Conservation (phyloP, 140 eudicot species). For the Stevia rebaudiana region DNA sequence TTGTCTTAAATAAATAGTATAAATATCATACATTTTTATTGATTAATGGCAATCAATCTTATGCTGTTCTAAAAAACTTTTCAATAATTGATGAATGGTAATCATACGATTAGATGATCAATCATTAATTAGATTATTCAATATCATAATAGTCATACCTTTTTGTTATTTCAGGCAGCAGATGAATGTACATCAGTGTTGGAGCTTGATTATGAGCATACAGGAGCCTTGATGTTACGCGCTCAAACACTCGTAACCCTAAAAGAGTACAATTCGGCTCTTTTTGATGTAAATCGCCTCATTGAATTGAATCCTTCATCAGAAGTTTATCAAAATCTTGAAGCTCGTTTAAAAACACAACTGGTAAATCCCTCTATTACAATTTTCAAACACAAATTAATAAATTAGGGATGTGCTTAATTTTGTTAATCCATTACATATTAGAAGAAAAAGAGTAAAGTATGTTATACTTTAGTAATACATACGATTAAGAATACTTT, state of each 20-base stretch:
- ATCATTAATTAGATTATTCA: too few species aligned
- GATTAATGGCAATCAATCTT: background rate
- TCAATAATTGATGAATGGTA: slow-evolving; percentile 5
- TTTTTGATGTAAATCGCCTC: slow-evolving; percentile 88
- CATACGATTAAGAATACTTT: background rate
- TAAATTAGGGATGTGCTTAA: too few species aligned
- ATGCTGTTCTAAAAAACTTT: too few species aligned
- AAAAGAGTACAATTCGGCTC: slow-evolving; percentile 81
- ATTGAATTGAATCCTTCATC: slow-evolving; percentile 82
- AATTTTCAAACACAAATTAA: background rate
- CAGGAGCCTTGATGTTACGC: slow-evolving; percentile 94
- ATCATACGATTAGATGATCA: too few species aligned
- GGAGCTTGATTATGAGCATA: slow-evolving; percentile 89
- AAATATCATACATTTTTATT: background rate
- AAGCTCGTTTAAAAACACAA: slow-evolving; percentile 86
- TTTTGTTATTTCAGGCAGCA: slow-evolving; percentile 57
- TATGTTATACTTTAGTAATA: background rate
- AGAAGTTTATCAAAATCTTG: slow-evolving; percentile 81
- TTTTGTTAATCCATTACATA: too few species aligned
- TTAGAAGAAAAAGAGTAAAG: too few species aligned
- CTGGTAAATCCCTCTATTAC: slow-evolving; percentile 52
- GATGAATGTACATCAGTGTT: slow-evolving; percentile 89
- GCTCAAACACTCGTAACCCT: slow-evolving; percentile 96
- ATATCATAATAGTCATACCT: too few species aligned
- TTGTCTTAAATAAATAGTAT: slow-evolving; percentile 2